Base-by-base conservation (phyloP, 2,329 filamentous ascomycete species). In the Leptosphaerulina australis region DNA sequence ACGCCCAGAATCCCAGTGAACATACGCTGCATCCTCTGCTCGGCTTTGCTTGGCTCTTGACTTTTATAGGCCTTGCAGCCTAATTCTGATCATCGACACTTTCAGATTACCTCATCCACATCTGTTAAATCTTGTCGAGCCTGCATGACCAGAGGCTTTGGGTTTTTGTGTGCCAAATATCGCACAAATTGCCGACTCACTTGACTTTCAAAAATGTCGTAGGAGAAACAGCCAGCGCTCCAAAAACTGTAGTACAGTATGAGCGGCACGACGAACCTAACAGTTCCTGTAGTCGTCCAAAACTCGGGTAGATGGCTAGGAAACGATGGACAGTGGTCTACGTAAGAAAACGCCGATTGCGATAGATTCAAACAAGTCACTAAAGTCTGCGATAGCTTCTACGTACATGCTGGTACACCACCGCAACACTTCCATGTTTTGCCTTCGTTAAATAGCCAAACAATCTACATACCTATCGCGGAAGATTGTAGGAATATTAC, bases 371-470 rank as follows among this genome's bases (percentile, higher is more conserved):
- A 11, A 8, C 12, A 15, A 6, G 4, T 35, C 17, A n/a, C 33
- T 55, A n/a, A 48, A 11, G 12, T 3, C 4, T 2, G 12, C 0
- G n/a, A 2, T 15, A 56, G 54, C 11, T 70, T 70, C 45, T 48
- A 44, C 18, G 51, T 69, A 14, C 48, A 52, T 24, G 53, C 66
- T 12, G 67, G 67, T 38, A 66, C 61, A 12, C 67, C 67, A 29
- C 53, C 55, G 20, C 67, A 69, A 33, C 44, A 46, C 28, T 59
- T 68, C 31, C 55, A 62, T 15, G 59, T 68, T 18, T 34, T 68
- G 11, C 59, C 64, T 5, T 64, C 65, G 1, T 38, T 53, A 34
- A 64, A 46, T 22, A 51, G 45, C 7, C 15, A 41, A 52, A 40
- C 55, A 44, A 30, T 56, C 58, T 46, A 55, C 38, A 26, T 63